These are phyloP conservation scores for Fennellomyces sp. DNA, from an alignment of 371 early-diverging fungal genomes.

Conservation along the genomic window DNA sequence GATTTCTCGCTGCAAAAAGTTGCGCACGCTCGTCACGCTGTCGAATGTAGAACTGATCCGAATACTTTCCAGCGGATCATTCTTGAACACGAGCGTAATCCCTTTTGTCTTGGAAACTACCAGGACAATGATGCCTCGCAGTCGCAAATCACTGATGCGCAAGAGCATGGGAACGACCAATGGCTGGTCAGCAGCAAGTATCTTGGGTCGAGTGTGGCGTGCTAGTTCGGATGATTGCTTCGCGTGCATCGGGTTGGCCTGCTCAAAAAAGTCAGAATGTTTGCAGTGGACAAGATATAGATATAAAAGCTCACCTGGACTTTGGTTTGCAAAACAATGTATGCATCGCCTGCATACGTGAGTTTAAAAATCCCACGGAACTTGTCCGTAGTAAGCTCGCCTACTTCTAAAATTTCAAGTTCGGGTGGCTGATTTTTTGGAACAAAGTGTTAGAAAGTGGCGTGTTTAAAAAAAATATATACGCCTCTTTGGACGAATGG, in stretches of 20 bases:
- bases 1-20: slow-evolving; percentile 73
- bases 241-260: slow-evolving; percentile 82
- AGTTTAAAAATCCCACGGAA: slow-evolving; percentile 96
- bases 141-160: slow-evolving; percentile 83
- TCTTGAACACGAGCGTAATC: slow-evolving; percentile 94
- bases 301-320: slow-evolving; percentile 90
- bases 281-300: too few relatives aligned
- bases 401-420: slow-evolving; percentile 95
- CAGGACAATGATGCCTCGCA: slow-evolving; percentile 91
- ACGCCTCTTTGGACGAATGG: background rate
- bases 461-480: too few relatives aligned
- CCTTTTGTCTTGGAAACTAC: slow-evolving; percentile 92
- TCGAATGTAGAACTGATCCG: slow-evolving; percentile 95
- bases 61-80: slow-evolving; percentile 93
- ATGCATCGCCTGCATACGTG: slow-evolving; percentile 92
- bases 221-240: slow-evolving; percentile 52
- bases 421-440: slow-evolving; percentile 80
- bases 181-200: slow-evolving; percentile 93
- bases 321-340: slow-evolving; percentile 89
- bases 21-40: slow-evolving; percentile 80
- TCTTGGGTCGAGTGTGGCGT: slow-evolving; percentile 66
- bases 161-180: slow-evolving; percentile 95
- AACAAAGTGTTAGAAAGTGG: too few relatives aligned
- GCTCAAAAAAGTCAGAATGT: background rate
- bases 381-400: slow-evolving; percentile 88